These are phyloP conservation scores for Escallonia rubra DNA, from an alignment of 129 eudicot species.

Conservation along the genomic window DNA sequence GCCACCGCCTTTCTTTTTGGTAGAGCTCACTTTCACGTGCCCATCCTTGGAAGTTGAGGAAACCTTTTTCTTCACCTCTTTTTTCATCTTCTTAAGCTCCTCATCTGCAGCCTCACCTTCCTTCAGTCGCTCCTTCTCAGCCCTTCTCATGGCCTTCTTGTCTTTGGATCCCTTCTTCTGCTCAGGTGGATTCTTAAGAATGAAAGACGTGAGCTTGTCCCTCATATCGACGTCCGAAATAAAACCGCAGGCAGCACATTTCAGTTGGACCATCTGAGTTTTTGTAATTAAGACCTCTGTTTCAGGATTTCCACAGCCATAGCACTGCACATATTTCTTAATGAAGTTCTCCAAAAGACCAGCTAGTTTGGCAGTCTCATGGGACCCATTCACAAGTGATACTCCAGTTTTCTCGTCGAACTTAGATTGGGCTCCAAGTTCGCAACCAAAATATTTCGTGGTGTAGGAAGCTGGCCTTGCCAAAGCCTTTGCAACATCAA, in stretches of 20 bases:
- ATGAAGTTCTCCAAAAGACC: conserved; percentile 73
- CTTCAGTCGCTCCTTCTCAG: conserved; percentile 69
- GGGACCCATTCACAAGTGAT: conserved; percentile 68
- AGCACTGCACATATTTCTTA: conserved; percentile 69
- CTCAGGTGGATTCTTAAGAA: conserved; percentile 74
- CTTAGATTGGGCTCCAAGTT: conserved; percentile 75
- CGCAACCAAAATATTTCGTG: conserved; percentile 70
- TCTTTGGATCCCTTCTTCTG: conserved; percentile 59
- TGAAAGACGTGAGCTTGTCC: conserved; percentile 76
- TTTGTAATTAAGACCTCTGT: conserved; percentile 63
- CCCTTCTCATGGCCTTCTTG: conserved; percentile 73
- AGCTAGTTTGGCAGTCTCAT: conserved; percentile 72
- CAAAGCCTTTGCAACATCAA: conserved; percentile 81
- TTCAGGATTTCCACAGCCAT: conserved; percentile 75
- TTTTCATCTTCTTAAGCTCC: conserved; percentile 60
- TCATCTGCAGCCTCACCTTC: conserved; percentile 86
- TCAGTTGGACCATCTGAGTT: conserved; percentile 69
- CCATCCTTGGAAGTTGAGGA: conserved; percentile 3
- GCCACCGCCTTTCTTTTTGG: conserved; percentile 44
- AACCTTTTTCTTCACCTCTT: conserved; percentile 54
- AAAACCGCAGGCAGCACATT: conserved; percentile 80
- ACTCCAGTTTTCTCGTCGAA: conserved; percentile 79
- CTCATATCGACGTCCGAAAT: conserved; percentile 80
- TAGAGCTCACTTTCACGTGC: conserved; percentile 26
- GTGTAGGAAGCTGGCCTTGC: conserved; percentile 85